phyloP scores from a whole-genome alignment of 371 early-diverging fungal species.

The Syncephalastrum monosporum region DNA sequence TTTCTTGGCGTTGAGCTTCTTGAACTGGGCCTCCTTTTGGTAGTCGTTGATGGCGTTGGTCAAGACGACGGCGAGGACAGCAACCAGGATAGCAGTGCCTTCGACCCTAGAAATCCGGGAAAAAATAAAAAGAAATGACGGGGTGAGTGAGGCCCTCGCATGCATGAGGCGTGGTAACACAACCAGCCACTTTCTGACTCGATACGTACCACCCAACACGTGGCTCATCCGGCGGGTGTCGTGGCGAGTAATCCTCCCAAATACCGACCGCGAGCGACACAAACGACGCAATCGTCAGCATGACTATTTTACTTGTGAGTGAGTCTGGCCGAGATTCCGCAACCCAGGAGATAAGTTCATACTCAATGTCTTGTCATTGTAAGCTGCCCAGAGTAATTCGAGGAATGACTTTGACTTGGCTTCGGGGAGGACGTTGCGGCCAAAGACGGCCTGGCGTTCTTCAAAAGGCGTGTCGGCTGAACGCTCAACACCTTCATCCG shows the following conservation, averaged over 20 bases:
- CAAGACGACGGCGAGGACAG: conserved; percentile 88
- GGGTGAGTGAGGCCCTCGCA: conserved; percentile 3
- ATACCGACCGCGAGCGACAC: conserved; percentile 78
- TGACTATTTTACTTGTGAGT: conserved; percentile 27
- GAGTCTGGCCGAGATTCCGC: not conserved
- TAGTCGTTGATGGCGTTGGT: conserved; percentile 96
- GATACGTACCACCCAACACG: conserved; percentile 62
- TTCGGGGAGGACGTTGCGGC: conserved; percentile 70
- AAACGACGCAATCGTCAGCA: conserved; percentile 74
- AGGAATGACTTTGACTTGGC: conserved; percentile 59
- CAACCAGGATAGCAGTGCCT: conserved; percentile 86
- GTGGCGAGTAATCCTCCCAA: conserved; percentile 65
- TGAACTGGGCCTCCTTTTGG: conserved; percentile 94
- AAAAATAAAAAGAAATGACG: conserved; percentile 2
- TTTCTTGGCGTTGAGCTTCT: conserved; percentile 88
- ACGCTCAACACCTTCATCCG: conserved; percentile 55
- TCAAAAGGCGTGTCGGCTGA: conserved; percentile 48
- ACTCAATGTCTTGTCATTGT: conserved; percentile 67
- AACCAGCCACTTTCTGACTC: conserved; percentile 9
- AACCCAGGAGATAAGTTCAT: conserved; percentile 22
- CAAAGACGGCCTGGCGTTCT: conserved; percentile 70
- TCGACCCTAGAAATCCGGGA: conserved; percentile 56
- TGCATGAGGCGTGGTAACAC: conserved; percentile 7
- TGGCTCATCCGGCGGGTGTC: conserved; percentile 59
- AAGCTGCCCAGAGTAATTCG: conserved; percentile 64